phyloP scores from a whole-genome alignment of 257 asterid species.

The Paraleonurus japonicus region DNA sequence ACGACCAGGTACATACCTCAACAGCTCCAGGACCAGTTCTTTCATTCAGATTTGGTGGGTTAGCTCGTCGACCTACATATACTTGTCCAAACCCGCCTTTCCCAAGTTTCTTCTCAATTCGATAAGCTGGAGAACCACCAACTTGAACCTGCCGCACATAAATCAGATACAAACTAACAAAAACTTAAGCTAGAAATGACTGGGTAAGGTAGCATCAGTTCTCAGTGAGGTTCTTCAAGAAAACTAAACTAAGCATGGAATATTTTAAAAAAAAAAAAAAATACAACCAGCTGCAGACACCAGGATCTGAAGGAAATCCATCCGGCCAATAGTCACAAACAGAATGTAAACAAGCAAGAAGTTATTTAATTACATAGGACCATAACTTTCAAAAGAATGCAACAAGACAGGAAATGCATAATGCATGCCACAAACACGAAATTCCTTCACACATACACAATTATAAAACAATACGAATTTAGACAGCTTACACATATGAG shows the following conservation, averaged over 20 bases:
- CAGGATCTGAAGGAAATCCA: conserved; percentile 10
- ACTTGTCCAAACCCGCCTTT: conserved; percentile 99
- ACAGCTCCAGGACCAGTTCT: conserved; percentile 83
- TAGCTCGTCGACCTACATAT: conserved; percentile 75
- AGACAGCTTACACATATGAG: neutral
- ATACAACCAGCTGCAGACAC: neutral
- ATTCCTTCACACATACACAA: neutral
- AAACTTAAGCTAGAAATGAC: conserved; percentile 6
- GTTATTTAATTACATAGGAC: neutral
- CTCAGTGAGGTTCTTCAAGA: neutral
- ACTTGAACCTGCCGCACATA: conserved; percentile 68
- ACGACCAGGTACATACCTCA: conserved; percentile 47
- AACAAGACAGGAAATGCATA: neutral
- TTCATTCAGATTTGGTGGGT: conserved; percentile 61
- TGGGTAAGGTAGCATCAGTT: conserved; percentile 8
- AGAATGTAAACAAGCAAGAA: neutral
- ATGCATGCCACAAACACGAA: neutral
- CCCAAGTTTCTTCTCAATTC: conserved; percentile 71
- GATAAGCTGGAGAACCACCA: conserved; percentile 82
- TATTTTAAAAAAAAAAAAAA: too few relatives aligned
- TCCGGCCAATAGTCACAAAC: neutral
- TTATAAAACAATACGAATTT: neutral
- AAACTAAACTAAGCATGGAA: neutral
- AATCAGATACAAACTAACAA: conserved; percentile 12
- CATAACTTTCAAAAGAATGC: neutral